Base-by-base conservation (phyloP, 192 early-diverging fungal genomes). In the Cladochytrium replicatum region DNA sequence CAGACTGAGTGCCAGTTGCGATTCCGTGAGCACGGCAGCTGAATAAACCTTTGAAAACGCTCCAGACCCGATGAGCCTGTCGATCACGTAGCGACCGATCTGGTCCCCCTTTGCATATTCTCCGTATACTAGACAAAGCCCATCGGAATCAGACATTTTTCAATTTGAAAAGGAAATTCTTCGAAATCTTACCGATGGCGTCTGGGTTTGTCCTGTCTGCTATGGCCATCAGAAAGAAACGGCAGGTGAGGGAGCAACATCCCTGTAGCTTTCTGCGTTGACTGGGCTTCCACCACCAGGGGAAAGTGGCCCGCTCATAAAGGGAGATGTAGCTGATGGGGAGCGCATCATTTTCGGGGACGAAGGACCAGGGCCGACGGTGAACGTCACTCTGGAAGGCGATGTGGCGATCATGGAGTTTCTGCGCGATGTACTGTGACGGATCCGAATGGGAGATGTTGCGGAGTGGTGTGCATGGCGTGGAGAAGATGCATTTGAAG, bases 1-100 rank as follows among this genome's bases (percentile, higher is more conserved):
- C n/a, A 47, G 46, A 30, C 6, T 25, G 27, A 6, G 46, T 5
- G 46, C 15, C 5, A 26, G 24, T 5, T 6, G 11, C 6, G n/a
- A n/a, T 44, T 68, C 59, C 24, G 63, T 65, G 5, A 72, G 68
- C 34, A 60, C 61, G 41, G 37, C 63, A n/a, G 74, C 88, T 52
- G 85, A 77, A 42, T 80, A 77, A 6, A 91, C 88, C 22, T 71
- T 55, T 6, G 83, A 83, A 48, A 87, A 91, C 21, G 83, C 80
- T 23, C 88, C 88, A 29, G 68, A 63, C 6, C 86, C 88, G 54
- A 91, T 75, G 8, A 81, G 56, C 27, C 66, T 68, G 37, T 78
- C 80, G 29, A 91, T 61, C 2, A 80, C 58, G 49, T 77, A 91
- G 31, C 83, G 75, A 7, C 80, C 82, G 24, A 88, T 71, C 46